Evolutionary conservation across 2,329 filamentous ascomycete genomes (phyloP).

Genomic region (Lasiodiplodia gonubiensis): DNA sequence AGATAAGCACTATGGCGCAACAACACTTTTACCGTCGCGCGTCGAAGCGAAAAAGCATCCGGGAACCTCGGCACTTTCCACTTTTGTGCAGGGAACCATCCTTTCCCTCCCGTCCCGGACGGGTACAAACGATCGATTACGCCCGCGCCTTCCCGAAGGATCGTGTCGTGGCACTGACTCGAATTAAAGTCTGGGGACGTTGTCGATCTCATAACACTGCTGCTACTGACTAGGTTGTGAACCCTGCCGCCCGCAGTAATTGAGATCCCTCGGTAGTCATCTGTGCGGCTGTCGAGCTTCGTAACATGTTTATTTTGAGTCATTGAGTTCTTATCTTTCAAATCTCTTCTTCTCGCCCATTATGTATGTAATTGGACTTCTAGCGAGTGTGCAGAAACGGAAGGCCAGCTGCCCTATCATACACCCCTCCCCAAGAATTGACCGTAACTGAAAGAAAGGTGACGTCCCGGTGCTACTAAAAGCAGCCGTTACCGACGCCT

Average conservation of each 20-base stretch:
- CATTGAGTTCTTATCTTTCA: background rate
- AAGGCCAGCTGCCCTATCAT: conserved; percentile 18
- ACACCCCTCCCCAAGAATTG: conserved; percentile 1
- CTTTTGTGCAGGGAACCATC: background rate
- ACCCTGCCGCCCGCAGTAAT: too few species aligned
- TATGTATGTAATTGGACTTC: background rate
- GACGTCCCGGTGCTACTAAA: background rate
- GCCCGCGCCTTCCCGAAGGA: background rate
- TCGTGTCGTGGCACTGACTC: conserved; percentile 2
- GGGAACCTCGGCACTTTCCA: conserved; percentile 3
- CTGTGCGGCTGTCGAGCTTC: background rate
- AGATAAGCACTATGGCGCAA: too few species aligned
- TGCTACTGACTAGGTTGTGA: too few species aligned
- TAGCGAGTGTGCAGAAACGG: conserved; percentile 12
- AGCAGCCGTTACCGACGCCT: too few species aligned
- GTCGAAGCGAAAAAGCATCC: background rate
- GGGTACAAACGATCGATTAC: background rate
- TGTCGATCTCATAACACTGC: too few species aligned
- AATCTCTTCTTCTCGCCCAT: conserved; percentile 4
- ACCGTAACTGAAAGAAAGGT: background rate
- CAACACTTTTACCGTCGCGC: background rate
- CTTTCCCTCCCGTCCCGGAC: background rate
- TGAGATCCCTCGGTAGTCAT: too few species aligned
- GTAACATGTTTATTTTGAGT: background rate
- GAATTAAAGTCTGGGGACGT: background rate